Percentiles rank a stretch among this genome's conserved stretches.
Evolutionary conservation across 2,329 filamentous ascomycete genomes (phyloP).

Genomic region (Pezicula neosporulosa): DNA sequence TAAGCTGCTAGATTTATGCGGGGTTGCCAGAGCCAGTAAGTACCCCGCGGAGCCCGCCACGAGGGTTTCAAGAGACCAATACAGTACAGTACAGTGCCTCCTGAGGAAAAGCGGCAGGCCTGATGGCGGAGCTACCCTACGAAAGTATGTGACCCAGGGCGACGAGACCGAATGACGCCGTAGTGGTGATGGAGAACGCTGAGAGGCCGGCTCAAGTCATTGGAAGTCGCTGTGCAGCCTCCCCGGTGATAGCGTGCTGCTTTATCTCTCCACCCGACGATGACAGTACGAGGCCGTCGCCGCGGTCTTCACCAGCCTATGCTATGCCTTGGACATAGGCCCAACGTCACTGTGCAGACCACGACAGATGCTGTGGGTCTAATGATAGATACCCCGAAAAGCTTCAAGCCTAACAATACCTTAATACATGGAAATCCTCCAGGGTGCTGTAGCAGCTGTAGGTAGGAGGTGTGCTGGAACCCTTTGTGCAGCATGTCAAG

Average conservation of each 20-base stretch:
- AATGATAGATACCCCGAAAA: neutral
- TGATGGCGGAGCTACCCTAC: no score
- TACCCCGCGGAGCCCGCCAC: no score
- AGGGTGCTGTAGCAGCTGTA: neutral
- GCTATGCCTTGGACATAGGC: neutral
- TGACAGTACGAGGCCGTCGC: no score
- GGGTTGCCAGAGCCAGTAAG: no score
- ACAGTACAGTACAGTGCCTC: no score
- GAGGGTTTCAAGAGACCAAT: no score
- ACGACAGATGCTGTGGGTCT: neutral
- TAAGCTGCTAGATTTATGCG: no score
- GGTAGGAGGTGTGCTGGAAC: neutral
- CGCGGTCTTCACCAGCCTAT: neutral
- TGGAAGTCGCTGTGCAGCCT: neutral
- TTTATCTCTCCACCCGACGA: neutral
- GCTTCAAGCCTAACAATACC: neutral
- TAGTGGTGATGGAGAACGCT: no score
- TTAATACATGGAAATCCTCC: neutral
- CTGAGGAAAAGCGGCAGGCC: no score
- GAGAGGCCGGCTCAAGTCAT: no score
- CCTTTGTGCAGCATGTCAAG: neutral
- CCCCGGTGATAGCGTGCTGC: neutral
- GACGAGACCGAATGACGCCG: no score
- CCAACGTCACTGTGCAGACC: neutral
- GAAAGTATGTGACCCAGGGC: no score